Base-by-base conservation (phyloP, 371 early-diverging fungal genomes). In the Coemansia sp. region DNA sequence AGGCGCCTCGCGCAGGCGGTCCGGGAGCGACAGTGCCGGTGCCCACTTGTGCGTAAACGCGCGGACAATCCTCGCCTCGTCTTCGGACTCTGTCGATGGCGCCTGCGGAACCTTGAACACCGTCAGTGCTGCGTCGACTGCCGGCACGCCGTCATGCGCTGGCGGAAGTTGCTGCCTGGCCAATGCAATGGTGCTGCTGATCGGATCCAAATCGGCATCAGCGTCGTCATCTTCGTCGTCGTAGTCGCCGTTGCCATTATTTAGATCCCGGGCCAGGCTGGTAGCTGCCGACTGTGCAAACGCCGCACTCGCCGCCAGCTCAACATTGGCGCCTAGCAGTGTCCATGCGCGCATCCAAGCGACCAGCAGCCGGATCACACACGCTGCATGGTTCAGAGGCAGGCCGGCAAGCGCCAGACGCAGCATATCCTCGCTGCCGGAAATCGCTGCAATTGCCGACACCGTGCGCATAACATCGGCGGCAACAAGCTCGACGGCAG, bases 1-100 rank as follows among this genome's bases (percentile, higher is more conserved):
- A 0, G 76, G 76, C 2, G 74, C 75, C n/a, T 57, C 61, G 1
- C 39, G 16, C 4, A 75, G 67, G 5, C 37, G 36, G 10, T 38
- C 39, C 0, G 75, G 72, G 48, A 75, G 57, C 37, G 44, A 57
- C 37, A 75, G 64, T 16, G 48, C 58, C 10, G 76, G 76, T 7
- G 74, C 74, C 76, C 76, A 75, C 29, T 67, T 54, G 36, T 60
- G 56, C 4, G 75, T 75, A 32, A 72, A 62, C 29, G 42, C 52
- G 34, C 67, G 74, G 11, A 53, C 72, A 40, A 75, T 46, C 12
- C 56, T 44, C 5, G 51, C 8, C 0, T 46, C 49, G 2, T 37
- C 12, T 0, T 52, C 56, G 6, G 24, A 42, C 16, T 39, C 33
- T 10, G 47, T 46, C 0, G 66, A 16, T 3, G 55, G 16, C 5